Conservation (phyloP, 1,139 yeast species). For the Geotrichum citri-aurantii region DNA sequence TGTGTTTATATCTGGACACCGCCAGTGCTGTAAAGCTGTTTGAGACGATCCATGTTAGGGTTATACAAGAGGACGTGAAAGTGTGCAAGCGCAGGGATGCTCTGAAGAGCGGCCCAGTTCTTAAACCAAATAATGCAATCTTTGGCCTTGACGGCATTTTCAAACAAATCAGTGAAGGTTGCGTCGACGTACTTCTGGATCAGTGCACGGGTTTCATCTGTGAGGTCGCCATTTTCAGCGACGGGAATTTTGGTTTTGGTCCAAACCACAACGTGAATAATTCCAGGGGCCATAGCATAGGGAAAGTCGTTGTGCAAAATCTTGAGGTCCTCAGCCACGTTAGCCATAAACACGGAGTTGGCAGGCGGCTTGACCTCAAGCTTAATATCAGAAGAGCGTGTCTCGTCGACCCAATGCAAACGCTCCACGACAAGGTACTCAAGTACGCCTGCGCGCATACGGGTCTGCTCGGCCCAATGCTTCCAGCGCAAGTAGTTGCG, state of each 20-base stretch:
- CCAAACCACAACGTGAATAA: conserved; percentile 42
- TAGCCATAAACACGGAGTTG: conserved; percentile 24
- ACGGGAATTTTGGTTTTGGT: conserved; percentile 34
- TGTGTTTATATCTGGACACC: conserved; percentile 13
- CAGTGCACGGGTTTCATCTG: conserved; percentile 24
- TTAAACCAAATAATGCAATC: conserved; percentile 37
- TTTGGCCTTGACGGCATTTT: conserved; percentile 21
- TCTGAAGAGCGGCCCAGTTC: conserved; percentile 39
- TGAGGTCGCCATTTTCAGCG: conserved; percentile 27
- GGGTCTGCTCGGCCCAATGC: conserved; percentile 20
- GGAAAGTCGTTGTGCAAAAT: conserved; percentile 40
- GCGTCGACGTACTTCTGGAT: conserved; percentile 31
- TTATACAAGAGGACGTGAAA: conserved; percentile 37
- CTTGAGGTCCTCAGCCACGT: conserved; percentile 30
- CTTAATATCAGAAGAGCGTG: conserved; percentile 5
- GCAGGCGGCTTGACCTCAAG: conserved; percentile 18
- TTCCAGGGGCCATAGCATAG: conserved; percentile 36
- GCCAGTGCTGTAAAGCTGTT: conserved; percentile 18
- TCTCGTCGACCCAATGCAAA: conserved; percentile 29
- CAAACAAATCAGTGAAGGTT: conserved; percentile 29
- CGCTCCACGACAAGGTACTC: conserved; percentile 31
- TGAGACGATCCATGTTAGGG: conserved; percentile 25
- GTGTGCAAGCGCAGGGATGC: conserved; percentile 38
- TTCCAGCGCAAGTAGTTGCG: conserved; percentile 34
- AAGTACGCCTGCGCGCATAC: conserved; percentile 28